Evolutionary conservation across 2,329 filamentous ascomycete genomes (phyloP), one percentile per base, ranked within the genome.

Genomic region (Chaetomiaceae sp.): DNA sequence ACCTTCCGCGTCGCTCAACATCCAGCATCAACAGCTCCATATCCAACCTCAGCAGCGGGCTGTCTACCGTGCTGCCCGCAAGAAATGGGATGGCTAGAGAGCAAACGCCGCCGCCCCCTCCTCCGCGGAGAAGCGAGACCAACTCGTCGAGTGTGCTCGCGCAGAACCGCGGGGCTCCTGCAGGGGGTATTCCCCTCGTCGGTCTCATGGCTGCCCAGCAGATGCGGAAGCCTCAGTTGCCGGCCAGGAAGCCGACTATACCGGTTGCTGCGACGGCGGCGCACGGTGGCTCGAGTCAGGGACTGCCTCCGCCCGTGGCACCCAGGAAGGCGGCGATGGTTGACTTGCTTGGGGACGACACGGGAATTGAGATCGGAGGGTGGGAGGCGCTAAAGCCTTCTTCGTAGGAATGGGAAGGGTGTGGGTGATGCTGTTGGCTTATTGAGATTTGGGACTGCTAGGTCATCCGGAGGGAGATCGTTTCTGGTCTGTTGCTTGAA

Each of bases 321-420:
- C 60, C 64, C 5, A 60, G 67, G 38, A 68, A 56, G 26, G 42
- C 58, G 18, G 44, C 54, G 42, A 54, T 70, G 35, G 58, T 77
- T 15, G 76, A 77, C 51, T 66, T 76, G 37, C 58, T 77, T 26
- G 63, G 61, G 2, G 70, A 77, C 36, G 67, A 64, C 17, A 62
- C 57, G n/a, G 63, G 64, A 29, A 43, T 50, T 3, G 72, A 71
- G 30, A 65, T 78, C 61, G 70, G 71, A 11, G 68, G 72, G 18
- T 80, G 76, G 75, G 74, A 79, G 56, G 73, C 75, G 4, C 56
- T 80, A 57, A 75, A 75, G 58, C 76, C 76, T 24, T 58, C 76
- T 11, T 59, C 58, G 32, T 53, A 35, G 35, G 35, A 22, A 15
- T 11, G 15, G 35, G 35, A 37, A n/a, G 35, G n/a, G 14, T 15